Evolutionary conservation across 495 filamentous ascomycete species (phyloP).

Genomic region (Penicillium samsonianum): DNA sequence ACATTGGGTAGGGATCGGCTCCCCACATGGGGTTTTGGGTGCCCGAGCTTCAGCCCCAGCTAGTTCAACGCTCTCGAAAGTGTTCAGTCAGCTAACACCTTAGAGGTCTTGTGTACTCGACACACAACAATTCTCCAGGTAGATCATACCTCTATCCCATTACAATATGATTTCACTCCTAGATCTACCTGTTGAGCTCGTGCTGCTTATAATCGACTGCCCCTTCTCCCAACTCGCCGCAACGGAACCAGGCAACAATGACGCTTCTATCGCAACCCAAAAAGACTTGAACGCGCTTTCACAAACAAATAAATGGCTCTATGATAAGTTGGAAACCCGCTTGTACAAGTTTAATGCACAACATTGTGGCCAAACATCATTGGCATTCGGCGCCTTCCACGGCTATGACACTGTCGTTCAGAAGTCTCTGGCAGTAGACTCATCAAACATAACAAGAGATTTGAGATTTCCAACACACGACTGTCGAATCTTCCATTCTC

Average conservation of each 20-base stretch:
- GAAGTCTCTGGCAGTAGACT: neutral
- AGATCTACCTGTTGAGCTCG: neutral
- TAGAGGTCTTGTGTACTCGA: neutral
- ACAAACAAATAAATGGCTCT: neutral
- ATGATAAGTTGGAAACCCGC: neutral
- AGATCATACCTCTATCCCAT: neutral
- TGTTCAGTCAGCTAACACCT: neutral
- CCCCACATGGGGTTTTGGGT: too few relatives aligned
- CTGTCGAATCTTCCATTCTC: neutral
- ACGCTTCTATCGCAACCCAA: neutral
- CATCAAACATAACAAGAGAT: neutral
- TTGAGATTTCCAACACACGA: neutral
- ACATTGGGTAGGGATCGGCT: neutral
- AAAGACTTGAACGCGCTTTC: neutral
- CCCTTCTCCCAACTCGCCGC: neutral
- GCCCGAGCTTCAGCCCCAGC: neutral
- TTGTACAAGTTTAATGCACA: neutral
- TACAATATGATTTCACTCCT: neutral
- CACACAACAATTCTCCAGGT: neutral
- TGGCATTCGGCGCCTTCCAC: constrained; percentile 2
- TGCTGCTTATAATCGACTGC: neutral
- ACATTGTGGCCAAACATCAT: neutral
- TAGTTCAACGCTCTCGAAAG: neutral
- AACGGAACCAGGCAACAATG: neutral
- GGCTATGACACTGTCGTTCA: neutral